Conservation (phyloP, 2,329 filamentous ascomycete species). For the Aspergillus intermedius region DNA sequence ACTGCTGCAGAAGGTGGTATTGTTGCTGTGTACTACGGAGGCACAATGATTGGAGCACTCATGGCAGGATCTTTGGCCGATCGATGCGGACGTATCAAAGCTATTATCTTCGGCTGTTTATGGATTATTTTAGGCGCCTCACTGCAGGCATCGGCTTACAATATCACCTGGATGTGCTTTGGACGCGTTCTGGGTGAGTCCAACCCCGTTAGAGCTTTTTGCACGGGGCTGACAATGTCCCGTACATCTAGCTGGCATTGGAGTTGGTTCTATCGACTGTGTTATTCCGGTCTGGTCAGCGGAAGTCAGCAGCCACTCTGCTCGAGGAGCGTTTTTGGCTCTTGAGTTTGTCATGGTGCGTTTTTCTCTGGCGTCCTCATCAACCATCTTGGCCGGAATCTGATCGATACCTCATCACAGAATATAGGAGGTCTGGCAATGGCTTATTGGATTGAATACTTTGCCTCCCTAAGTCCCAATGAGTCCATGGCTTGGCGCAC, state of each 20-base stretch:
- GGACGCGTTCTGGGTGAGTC: conserved; percentile 49
- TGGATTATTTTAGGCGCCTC: conserved; percentile 53
- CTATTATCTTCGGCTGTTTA: conserved; percentile 51
- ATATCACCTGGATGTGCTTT: conserved; percentile 59
- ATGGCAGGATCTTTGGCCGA: conserved; percentile 57
- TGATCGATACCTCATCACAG: conserved; percentile 31
- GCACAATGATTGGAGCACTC: conserved; percentile 54
- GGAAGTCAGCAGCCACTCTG: conserved; percentile 58
- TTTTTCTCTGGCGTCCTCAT: neutral
- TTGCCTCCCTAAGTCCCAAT: conserved; percentile 38
- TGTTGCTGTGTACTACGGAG: conserved; percentile 49
- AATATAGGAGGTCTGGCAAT: conserved; percentile 62
- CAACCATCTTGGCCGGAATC: neutral
- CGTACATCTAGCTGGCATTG: conserved; percentile 18
- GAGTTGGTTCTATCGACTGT: conserved; percentile 60
- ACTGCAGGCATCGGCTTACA: conserved; percentile 57
- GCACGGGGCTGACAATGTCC: neutral
- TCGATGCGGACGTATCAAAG: conserved; percentile 52
- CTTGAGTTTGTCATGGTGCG: conserved; percentile 52
- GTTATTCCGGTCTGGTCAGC: conserved; percentile 63
- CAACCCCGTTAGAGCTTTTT: neutral
- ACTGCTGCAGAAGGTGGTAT: conserved; percentile 56
- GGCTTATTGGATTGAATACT: conserved; percentile 52
- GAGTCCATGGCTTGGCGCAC: conserved; percentile 52
- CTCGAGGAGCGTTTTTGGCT: conserved; percentile 58